Base-by-base conservation (phyloP, 306 rosid genomes). In the Vigna trinervia region DNA sequence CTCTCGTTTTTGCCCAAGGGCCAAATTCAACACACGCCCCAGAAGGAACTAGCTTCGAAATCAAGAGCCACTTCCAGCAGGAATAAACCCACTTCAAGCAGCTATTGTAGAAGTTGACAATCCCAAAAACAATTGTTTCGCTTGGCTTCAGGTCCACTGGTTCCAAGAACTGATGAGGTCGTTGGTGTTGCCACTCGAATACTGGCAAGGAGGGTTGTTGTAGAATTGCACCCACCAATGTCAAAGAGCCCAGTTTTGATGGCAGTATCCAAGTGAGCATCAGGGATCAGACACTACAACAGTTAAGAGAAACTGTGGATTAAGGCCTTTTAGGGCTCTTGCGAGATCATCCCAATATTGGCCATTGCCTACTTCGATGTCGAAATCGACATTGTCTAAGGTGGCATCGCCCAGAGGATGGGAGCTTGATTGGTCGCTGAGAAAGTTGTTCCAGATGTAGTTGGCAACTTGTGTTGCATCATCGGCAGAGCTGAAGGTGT, bases 341-440 rank as follows among this genome's bases (percentile, higher is more conserved):
- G 93, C 96, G 0, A 91, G 87, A 0, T 76, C 88, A 39, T 84
- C 89, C 61, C 78, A 91, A 38, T 69, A 77, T 20, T 71, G 79
- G 0, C 76, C 84, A 0, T 26, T 22, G 2, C 88, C 89, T 0
- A 75, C 12, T 30, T 84, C 96, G 8, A 90, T 90, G 71, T 87
- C 93, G 38, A 90, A 90, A 61, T 90, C 93, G 2, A 90, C 20
- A 2, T 91, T 91, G 20, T 90, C 91, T 20, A 90, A 54, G 8
- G 85, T 83, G 0, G 96, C 91, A 0, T 51, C 80, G 0, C 67
- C 66, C 0, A 58, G 0, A 0, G 73, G 73, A 1, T 57, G 58
- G 0, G 73, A 19, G 3, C 19, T 13, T 0, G 53, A 65, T 4
- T 41, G 71, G 1, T 53, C 53, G 0, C 87, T 85, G 0, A 89